phyloP scores from a whole-genome alignment of 768 basidiomycete genomes.

The Leccinum boreale region DNA sequence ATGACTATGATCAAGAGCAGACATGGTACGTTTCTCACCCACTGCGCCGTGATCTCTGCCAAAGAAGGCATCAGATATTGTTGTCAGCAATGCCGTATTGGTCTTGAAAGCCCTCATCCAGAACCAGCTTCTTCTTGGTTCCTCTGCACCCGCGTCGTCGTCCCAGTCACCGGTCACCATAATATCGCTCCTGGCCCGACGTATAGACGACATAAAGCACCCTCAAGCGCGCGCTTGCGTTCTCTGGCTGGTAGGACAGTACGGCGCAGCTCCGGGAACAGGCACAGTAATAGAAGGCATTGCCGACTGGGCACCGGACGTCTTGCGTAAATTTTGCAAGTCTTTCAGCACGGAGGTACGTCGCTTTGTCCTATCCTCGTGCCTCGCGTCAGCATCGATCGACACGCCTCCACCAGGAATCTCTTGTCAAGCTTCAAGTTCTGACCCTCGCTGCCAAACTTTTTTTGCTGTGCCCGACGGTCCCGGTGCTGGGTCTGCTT shows the following conservation, averaged over 20 bases:
- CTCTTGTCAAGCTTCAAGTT: conserved; percentile 76
- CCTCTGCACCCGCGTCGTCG: conserved; percentile 26
- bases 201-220: conserved; percentile 77
- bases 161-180: conserved; percentile 53
- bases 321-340: conserved; percentile 76
- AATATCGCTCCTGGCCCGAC: conserved; percentile 73
- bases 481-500: conserved; percentile 50
- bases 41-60: background rate
- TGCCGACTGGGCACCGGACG: conserved; percentile 83
- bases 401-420: conserved; percentile 37
- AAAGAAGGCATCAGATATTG: conserved; percentile 49
- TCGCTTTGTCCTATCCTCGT: conserved; percentile 1
- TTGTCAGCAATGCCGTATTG: conserved; percentile 78
- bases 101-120: conserved; percentile 86
- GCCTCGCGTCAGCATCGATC: background rate
- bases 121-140: conserved; percentile 45
- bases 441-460: conserved; percentile 87
- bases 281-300: conserved; percentile 49
- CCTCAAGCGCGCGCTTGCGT: conserved; percentile 83
- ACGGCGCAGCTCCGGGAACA: conserved; percentile 46
- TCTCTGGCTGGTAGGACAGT: conserved; percentile 92
- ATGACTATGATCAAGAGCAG: conserved; percentile 77
- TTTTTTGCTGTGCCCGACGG: conserved; percentile 59
- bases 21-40: conserved; percentile 49
- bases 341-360: conserved; percentile 68